These are phyloP conservation scores for Dendrobium chrysotoxum DNA, from an alignment of 106 monocot genomes.

Conservation along the genomic window DNA sequence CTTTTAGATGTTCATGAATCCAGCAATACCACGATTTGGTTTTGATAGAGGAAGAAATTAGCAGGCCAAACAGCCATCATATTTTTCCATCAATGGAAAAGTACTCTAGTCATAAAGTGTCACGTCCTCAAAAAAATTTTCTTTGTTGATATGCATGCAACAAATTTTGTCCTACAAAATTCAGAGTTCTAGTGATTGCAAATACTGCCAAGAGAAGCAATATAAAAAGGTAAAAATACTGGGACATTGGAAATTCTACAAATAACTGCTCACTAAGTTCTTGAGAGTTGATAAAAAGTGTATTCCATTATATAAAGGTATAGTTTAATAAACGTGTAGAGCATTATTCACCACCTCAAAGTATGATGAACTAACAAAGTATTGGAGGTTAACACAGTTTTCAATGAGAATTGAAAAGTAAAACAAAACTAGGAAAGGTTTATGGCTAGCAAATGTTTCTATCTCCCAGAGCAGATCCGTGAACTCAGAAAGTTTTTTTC, in stretches of 20 bases:
- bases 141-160: neutral
- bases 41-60: neutral
- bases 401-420: too few species aligned
- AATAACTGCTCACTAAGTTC: neutral
- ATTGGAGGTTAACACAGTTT: too few species aligned
- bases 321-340: neutral
- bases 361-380: too few species aligned
- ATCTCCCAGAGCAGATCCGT: too few species aligned
- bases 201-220: neutral
- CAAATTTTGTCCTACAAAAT: neutral
- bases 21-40: neutral
- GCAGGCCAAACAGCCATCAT: too few species aligned
- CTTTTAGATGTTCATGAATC: neutral
- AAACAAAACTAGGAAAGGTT: too few species aligned
- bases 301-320: slow-evolving; percentile 1
- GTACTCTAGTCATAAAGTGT: too few species aligned
- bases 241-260: neutral
- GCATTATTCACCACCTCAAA: neutral
- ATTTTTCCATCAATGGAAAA: too few species aligned
- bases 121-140: neutral
- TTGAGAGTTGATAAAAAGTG: neutral
- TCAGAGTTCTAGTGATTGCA: neutral
- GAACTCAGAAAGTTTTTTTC: too few species aligned
- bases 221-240: neutral
- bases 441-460: too few species aligned